A percentile compares a stretch with the other conserved stretches of the same genome.
Conservation (phyloP, 495 filamentous ascomycete species). For the Glarea lozoyensis region DNA sequence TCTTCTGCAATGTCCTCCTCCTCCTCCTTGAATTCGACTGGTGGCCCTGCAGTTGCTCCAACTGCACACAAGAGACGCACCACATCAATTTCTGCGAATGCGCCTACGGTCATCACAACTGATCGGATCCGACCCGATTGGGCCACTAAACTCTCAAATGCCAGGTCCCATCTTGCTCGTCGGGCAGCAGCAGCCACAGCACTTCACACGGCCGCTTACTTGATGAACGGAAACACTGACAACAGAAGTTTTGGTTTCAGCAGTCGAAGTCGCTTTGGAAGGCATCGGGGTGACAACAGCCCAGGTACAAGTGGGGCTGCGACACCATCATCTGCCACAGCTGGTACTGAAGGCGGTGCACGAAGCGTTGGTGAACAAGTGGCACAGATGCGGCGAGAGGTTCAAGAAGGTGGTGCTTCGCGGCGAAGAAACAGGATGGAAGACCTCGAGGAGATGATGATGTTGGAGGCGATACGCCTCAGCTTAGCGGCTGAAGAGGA, state of each 20-base stretch:
- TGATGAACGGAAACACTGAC: conserved; percentile 51
- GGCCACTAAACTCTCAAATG: conserved; percentile 80
- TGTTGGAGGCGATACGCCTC: conserved; percentile 88
- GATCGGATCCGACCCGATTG: conserved; percentile 91
- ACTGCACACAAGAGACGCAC: conserved; percentile 46
- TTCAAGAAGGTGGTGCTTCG: conserved; percentile 15
- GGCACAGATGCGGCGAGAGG: conserved; percentile 9
- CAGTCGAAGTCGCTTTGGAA: conserved; percentile 18
- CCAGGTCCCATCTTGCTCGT: conserved; percentile 73
- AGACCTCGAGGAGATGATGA: conserved; percentile 96
- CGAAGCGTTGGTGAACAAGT: conserved; percentile 20
- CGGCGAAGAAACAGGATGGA: conserved; percentile 63
- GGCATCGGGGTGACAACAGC: conserved; percentile 17
- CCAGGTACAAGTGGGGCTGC: conserved; percentile 21
- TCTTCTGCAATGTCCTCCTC: conserved; percentile 63
- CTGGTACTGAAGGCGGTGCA: conserved; percentile 14
- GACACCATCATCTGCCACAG: conserved; percentile 21
- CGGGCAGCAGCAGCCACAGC: conserved; percentile 90
- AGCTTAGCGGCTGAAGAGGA: conserved; percentile 89
- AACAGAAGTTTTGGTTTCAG: conserved; percentile 28
- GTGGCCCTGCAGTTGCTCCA: conserved; percentile 16
- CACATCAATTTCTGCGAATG: conserved; percentile 72
- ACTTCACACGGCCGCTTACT: conserved; percentile 86
- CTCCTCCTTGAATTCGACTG: conserved; percentile 40
- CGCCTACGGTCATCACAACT: conserved; percentile 78